A percentile compares a stretch with the other conserved stretches of the same genome.
These are phyloP conservation scores for Alternaria dauci DNA, from an alignment of 2,329 filamentous ascomycete genomes.

Conservation along the genomic window DNA sequence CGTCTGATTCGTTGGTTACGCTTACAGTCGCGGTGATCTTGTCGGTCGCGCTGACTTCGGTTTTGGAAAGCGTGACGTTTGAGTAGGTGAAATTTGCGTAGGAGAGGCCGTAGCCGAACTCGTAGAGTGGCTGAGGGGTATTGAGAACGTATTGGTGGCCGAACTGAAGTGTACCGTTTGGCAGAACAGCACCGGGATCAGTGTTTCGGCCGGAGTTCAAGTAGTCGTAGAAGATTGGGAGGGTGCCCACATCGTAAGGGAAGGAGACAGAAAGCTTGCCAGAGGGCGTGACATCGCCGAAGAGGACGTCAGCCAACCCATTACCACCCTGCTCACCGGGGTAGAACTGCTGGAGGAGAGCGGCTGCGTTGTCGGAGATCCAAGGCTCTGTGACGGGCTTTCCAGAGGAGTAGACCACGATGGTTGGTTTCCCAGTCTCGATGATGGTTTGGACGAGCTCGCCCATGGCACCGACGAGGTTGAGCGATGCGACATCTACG, in stretches of 20 bases:
- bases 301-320: slow-evolving; percentile 70
- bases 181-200: slow-evolving; percentile 62
- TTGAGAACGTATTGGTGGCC: slow-evolving; percentile 71
- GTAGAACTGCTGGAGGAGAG: slow-evolving; percentile 78
- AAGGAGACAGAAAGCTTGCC: slow-evolving; percentile 73
- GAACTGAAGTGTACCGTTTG: slow-evolving; percentile 69
- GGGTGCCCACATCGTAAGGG: slow-evolving; percentile 71
- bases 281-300: slow-evolving; percentile 69
- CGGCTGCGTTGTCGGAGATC: slow-evolving; percentile 71
- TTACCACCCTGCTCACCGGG: slow-evolving; percentile 73
- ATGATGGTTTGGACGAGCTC: slow-evolving; percentile 72
- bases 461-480: slow-evolving; percentile 74
- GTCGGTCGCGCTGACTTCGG: slow-evolving; percentile 59
- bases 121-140: slow-evolving; percentile 67
- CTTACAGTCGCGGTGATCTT: slow-evolving; percentile 67
- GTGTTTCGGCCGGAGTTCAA: slow-evolving; percentile 69
- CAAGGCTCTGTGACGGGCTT: slow-evolving; percentile 78
- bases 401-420: slow-evolving; percentile 73
- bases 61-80: slow-evolving; percentile 61
- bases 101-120: slow-evolving; percentile 72
- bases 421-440: slow-evolving; percentile 70
- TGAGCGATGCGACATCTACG: slow-evolving; percentile 70
- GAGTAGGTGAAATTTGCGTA: slow-evolving; percentile 71
- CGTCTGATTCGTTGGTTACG: slow-evolving; percentile 66
- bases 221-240: slow-evolving; percentile 77